Evolutionary conservation across 139 green algal genomes (phyloP).

Genomic region (Haematococcus lacustris): DNA sequence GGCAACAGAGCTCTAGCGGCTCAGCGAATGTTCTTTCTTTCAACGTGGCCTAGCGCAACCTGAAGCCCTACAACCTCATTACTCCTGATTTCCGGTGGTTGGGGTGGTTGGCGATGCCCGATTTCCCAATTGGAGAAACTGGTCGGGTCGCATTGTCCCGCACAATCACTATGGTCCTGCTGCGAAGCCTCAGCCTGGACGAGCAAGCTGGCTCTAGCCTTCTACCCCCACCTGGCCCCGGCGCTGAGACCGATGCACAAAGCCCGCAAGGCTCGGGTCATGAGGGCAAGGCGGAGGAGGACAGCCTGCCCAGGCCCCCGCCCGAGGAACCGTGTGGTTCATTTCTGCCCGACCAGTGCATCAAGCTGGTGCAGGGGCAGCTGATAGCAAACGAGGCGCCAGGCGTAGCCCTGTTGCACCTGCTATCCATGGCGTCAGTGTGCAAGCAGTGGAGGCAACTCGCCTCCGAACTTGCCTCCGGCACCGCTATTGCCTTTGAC

Average conservation of each 20-base stretch:
- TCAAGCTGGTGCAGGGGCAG: constrained; percentile 9
- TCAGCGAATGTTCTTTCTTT: no score
- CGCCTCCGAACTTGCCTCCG: constrained; percentile 19
- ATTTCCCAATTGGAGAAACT: no score
- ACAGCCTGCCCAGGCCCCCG: not conserved
- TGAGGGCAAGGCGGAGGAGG: not conserved
- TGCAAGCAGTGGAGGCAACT: constrained; percentile 44
- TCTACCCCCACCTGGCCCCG: not conserved
- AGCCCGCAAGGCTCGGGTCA: not conserved
- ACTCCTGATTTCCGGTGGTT: no score
- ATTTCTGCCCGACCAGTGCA: constrained; percentile 1
- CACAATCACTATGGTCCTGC: constrained; percentile 1
- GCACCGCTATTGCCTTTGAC: constrained; percentile 35
- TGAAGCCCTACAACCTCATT: no score
- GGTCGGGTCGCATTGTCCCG: no score
- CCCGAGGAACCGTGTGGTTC: not conserved
- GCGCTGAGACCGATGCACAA: not conserved
- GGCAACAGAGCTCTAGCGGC: no score
- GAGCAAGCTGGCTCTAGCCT: not conserved
- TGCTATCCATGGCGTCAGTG: constrained; percentile 39
- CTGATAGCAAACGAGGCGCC: constrained; percentile 5
- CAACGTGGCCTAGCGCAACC: no score
- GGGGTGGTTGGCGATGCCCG: no score
- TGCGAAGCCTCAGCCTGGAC: constrained; percentile 4
- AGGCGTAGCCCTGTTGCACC: constrained; percentile 18